phyloP scores from a whole-genome alignment of 805 yeast genomes.

The Kuraishia hungarica region DNA sequence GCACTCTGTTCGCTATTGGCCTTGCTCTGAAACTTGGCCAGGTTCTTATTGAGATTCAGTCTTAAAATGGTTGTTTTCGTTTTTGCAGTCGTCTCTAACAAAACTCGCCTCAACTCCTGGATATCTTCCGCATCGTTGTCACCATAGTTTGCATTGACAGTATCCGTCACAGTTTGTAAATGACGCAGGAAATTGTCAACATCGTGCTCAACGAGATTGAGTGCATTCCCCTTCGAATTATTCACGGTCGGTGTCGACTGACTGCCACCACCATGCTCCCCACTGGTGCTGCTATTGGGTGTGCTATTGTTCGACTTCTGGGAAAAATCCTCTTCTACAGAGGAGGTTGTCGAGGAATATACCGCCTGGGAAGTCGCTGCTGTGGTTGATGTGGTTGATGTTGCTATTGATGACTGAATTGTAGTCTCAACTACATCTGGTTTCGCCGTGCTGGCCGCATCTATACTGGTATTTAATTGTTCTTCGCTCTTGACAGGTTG shows the following conservation, averaged over 20 bases:
- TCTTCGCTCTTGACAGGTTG: background rate
- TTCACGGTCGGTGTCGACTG: background rate
- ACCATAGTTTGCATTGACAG: background rate
- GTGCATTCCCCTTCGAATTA: background rate
- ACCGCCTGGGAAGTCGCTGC: background rate
- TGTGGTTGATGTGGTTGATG: background rate
- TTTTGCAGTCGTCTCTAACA: background rate
- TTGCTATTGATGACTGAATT: no score
- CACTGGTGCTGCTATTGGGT: background rate
- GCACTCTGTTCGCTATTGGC: slow-evolving; percentile 17
- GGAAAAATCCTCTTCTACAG: background rate
- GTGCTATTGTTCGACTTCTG: background rate
- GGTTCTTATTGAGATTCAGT: slow-evolving; percentile 22
- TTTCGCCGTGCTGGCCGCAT: background rate
- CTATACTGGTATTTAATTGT: background rate
- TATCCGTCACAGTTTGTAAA: background rate
- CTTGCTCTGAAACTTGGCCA: slow-evolving; percentile 18
- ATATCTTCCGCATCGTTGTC: background rate
- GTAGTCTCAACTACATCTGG: background rate
- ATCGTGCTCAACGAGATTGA: background rate
- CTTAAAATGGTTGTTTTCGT: slow-evolving; percentile 17
- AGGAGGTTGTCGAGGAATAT: background rate
- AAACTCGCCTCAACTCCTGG: background rate
- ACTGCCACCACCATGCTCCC: background rate
- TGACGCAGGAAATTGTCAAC: background rate